Conservation (phyloP, 176 grass and related monocot genomes). For the Tillandsia leiboldiana region DNA sequence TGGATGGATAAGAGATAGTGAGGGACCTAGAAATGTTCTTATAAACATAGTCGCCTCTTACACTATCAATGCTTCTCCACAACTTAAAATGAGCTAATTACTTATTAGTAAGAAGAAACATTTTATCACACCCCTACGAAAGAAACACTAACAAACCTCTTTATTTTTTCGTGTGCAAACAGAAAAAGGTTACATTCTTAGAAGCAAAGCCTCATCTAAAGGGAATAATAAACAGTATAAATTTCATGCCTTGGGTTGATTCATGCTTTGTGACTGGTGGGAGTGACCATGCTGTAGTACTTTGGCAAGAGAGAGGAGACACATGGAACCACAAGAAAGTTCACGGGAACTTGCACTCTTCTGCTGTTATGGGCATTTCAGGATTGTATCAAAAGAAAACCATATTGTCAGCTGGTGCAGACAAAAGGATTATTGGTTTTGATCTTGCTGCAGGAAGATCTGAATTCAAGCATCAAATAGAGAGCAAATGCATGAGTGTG, state of each 20-base stretch:
- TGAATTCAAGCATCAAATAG: constrained; percentile 74
- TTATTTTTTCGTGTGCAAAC: constrained; percentile 17
- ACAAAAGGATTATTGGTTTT: constrained; percentile 82
- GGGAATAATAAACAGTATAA: constrained; percentile 88
- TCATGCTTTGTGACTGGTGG: constrained; percentile 61
- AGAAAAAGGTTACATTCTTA: constrained; percentile 78
- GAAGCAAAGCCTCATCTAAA: constrained; percentile 72
- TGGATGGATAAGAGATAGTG: too few relatives aligned
- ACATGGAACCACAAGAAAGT: constrained; percentile 65
- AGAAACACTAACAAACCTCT: constrained; percentile 12
- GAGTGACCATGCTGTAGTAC: constrained; percentile 73
- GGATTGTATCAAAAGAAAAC: constrained; percentile 76
- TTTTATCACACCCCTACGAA: too few relatives aligned
- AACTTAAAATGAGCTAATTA: too few relatives aligned
- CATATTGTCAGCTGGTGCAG: constrained; percentile 72
- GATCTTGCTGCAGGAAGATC: constrained; percentile 62
- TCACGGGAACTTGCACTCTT: constrained; percentile 65
- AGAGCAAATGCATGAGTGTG: constrained; percentile 93
- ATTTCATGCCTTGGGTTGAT: constrained; percentile 87
- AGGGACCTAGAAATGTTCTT: too few relatives aligned
- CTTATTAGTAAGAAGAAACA: too few relatives aligned
- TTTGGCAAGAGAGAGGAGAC: constrained; percentile 72
- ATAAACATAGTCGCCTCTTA: neutral
- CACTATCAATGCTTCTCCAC: neutral
- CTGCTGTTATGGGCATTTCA: constrained; percentile 75